Evolutionary conservation across 164 flowering plant genomes (phyloP).

Genomic region (Vitis riparia): DNA sequence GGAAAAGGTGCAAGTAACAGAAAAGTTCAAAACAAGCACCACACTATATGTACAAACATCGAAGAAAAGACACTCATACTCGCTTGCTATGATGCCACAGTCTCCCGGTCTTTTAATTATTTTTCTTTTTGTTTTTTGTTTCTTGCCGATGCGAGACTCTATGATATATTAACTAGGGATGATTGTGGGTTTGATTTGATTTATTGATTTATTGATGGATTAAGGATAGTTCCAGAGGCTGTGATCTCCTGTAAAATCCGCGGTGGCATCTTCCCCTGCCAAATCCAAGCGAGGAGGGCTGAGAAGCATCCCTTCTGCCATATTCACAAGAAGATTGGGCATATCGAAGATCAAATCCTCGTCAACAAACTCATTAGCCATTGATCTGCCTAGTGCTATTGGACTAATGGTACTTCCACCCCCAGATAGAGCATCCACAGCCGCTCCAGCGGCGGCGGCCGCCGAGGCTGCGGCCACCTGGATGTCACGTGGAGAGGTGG

Average conservation of each 20-base stretch:
- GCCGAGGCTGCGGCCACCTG: constrained; percentile 64
- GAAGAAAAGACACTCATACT: constrained; percentile 10
- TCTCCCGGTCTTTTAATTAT: background rate
- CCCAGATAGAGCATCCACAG: constrained; percentile 33
- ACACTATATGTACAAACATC: constrained; percentile 1
- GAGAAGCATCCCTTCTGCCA: constrained; percentile 86
- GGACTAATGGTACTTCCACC: background rate
- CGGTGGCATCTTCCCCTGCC: constrained; percentile 9
- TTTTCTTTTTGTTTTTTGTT: too few relatives aligned
- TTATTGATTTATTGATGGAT: background rate
- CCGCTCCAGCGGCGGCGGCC: constrained; percentile 61
- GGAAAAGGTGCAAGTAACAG: background rate
- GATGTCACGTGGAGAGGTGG: constrained; percentile 51
- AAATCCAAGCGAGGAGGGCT: constrained; percentile 67
- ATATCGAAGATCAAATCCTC: constrained; percentile 74
- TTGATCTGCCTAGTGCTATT: background rate
- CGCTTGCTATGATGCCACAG: background rate
- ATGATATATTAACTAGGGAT: background rate
- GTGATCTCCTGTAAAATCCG: constrained; percentile 13
- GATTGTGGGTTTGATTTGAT: background rate
- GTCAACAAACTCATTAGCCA: constrained; percentile 43
- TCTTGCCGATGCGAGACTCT: too few relatives aligned
- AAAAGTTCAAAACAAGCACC: background rate
- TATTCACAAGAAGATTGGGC: constrained; percentile 66
- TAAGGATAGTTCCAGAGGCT: constrained; percentile 55